Base-by-base conservation (phyloP, 2,329 filamentous ascomycete species). In the Xylariales sp. region DNA sequence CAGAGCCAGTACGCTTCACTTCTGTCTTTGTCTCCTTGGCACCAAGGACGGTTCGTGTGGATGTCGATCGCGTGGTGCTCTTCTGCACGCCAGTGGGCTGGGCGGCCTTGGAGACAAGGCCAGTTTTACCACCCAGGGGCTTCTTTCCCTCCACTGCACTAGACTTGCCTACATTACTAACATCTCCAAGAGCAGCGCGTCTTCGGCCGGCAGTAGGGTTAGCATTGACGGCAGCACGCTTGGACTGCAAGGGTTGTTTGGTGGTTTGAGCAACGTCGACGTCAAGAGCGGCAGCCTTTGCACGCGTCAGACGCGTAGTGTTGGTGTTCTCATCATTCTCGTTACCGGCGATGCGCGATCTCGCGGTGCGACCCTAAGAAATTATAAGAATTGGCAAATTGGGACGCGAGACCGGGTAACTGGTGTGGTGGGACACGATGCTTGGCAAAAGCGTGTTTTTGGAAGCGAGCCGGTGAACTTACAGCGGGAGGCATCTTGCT, bases 301-400 rank as follows among this genome's bases (percentile, higher is more conserved):
- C 94, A 83, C 96, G 90, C 76, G 96, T 98, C 79, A 97, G 84
- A 83, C 94, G 93, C 82, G 92, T 93, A 69, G 92, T 90, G 67
- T 85, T 83, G 72, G 82, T 87, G 80, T 97, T 97, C 85, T 97
- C 96, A 80, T 97, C 95, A 79, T 97, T 97, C 85, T 97, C 94
- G 81, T 97, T 96, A 73, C 91, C 91, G 76, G 91, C 87, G 80
- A 90, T 87, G 82, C 94, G 91, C 80, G 90, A 87, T 81, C 91
- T 89, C 77, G 89, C 85, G 79, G 88, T 84, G 81, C 92, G 91
- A 84, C 86, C 87, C 91, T 84, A 84, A 14, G 1, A 46, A 32
- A 65, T 46, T 16, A 48, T 28, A 64, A 68, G 36, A 71, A 71
- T 67, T 16, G 46, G 39, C 18, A 34, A 57, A 36, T 9, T 48